Base-by-base conservation (phyloP, 257 asterid genomes). In the Orobanche coerulescens region DNA sequence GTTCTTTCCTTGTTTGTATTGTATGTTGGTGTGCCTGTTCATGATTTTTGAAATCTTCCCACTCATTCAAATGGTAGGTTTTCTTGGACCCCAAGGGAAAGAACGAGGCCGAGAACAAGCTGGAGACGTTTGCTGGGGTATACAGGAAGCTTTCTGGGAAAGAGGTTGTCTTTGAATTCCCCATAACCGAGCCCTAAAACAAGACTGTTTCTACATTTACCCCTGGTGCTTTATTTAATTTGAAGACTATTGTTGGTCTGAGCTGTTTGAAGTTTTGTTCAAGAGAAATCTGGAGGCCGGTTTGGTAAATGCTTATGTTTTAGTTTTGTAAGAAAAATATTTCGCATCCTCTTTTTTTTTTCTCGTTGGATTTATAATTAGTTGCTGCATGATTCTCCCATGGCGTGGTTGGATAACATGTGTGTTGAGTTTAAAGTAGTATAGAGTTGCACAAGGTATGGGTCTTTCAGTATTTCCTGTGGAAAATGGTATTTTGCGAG, bases 121-220 rank as follows among this genome's bases (percentile, higher is more conserved):
- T 81, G 26, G 87, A 78, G 67, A 81, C 87, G 0, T 81, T 81
- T 68, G 64, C 84, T 47, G 84, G 84, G 11, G 84, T 81, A 19
- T 81, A 78, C 82, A 73, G 87, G 71, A 81, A 78, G 70, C 87
- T 81, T 48, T 76, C 84, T 0, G 87, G 87, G 60, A 81, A 78
- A 63, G 84, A 81, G 58, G 84, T 81, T 1, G 82, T 76, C 42
- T 81, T 81, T 56, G 87, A 81, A 20, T 81, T 73, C 44, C 87
- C 87, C 2, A 40, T 40, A 0, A 16, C 71, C 6, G 85, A 79
- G 66, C 72, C 79, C 10, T 78, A 58, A 71, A 50, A 26, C 40
- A 13, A 50, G 16, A 10, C 24, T 40, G 44, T 61, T 31, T 51
- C 79, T 67, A 22, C 66, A 36, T 58, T 66, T 62, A 62, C 23